phyloP scores from a whole-genome alignment of 805 yeast species.

The Starmerella vaccinii region DNA sequence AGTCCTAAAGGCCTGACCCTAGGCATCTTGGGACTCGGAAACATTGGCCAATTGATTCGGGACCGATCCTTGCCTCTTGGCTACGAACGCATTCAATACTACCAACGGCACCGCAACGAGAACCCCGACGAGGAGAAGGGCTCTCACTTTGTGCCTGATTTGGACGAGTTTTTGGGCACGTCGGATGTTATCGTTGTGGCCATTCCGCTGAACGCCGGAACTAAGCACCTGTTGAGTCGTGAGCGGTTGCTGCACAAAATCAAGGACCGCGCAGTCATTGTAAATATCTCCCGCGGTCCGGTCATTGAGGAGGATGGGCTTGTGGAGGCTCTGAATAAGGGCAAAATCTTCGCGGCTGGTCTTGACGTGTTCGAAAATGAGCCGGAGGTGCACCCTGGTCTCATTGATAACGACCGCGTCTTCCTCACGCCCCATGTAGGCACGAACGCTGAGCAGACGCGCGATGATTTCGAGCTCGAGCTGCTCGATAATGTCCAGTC shows the following conservation, averaged over 20 bases:
- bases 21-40: slow-evolving; percentile 55
- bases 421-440: slow-evolving; percentile 84
- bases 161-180: slow-evolving; percentile 51
- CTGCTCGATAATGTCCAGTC: slow-evolving; percentile 52
- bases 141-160: slow-evolving; percentile 35
- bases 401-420: slow-evolving; percentile 41
- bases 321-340: slow-evolving; percentile 41
- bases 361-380: slow-evolving; percentile 58
- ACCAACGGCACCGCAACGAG: slow-evolving; percentile 39
- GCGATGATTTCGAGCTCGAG: slow-evolving; percentile 62
- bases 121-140: slow-evolving; percentile 38
- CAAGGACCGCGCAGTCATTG: slow-evolving; percentile 68
- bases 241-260: slow-evolving; percentile 47
- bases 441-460: slow-evolving; percentile 65
- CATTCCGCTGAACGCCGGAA: slow-evolving; percentile 63
- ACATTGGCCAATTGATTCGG: slow-evolving; percentile 47
- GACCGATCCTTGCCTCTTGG: slow-evolving; percentile 43
- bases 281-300: slow-evolving; percentile 86
- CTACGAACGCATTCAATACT: slow-evolving; percentile 39
- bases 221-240: slow-evolving; percentile 58
- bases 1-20: slow-evolving; percentile 42
- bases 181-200: slow-evolving; percentile 67
- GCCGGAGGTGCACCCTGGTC: slow-evolving; percentile 49
- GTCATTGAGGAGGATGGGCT: slow-evolving; percentile 52
- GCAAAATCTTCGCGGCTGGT: slow-evolving; percentile 49